These are phyloP conservation scores for Ascochyta viciae-villosae DNA, from an alignment of 2,329 filamentous ascomycete genomes.

Conservation along the genomic window DNA sequence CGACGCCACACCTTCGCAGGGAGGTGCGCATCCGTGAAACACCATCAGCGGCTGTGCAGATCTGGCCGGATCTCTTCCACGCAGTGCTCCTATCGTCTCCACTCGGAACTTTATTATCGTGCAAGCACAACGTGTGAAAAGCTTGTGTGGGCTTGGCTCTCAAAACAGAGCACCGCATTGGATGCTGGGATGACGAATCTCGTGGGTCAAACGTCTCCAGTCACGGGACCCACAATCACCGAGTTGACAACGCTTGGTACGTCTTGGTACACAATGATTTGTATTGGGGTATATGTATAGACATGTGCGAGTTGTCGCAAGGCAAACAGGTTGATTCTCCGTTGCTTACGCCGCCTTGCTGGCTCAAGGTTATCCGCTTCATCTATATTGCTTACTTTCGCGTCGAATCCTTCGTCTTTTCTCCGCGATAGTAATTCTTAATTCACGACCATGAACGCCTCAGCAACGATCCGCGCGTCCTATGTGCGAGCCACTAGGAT, in stretches of 20 bases:
- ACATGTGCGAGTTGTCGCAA: neutral
- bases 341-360: conserved; percentile 13
- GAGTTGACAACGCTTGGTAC: conserved; percentile 4
- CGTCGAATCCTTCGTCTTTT: neutral
- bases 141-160: conserved; percentile 24
- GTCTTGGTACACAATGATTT: neutral
- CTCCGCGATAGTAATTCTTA: conserved; percentile 12
- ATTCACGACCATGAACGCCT: conserved; percentile 37
- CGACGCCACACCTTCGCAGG: conserved; percentile 5
- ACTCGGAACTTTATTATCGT: conserved; percentile 5
- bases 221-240: conserved; percentile 11
- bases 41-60: conserved; percentile 12
- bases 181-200: conserved; percentile 11
- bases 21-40: conserved; percentile 13
- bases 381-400: neutral
- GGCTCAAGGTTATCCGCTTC: conserved; percentile 12
- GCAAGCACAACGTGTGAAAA: conserved; percentile 19
- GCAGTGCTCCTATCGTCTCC: neutral
- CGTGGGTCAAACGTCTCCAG: conserved; percentile 25
- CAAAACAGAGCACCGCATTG: conserved; percentile 3
- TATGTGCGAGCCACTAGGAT: conserved; percentile 35
- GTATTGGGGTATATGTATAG: conserved; percentile 6
- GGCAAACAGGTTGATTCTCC: conserved; percentile 7
- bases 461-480: conserved; percentile 36
- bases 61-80: neutral